Conservation (phyloP, 179 eudicot species). For the Actinidia arguta region DNA sequence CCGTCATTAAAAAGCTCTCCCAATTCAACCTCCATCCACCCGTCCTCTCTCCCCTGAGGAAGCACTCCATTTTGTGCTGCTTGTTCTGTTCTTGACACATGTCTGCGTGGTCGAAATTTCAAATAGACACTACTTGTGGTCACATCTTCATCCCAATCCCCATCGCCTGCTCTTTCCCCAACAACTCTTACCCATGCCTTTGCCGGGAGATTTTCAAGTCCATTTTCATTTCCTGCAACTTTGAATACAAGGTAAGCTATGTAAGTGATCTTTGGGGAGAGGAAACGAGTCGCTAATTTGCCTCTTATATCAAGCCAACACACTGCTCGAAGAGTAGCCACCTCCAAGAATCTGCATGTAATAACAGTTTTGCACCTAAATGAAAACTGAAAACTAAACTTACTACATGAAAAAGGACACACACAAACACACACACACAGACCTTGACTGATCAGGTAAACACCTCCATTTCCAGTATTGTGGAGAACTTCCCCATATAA, state of each 20-base stretch:
- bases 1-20: constrained; percentile 20
- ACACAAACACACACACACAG: no score
- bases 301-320: constrained; percentile 67
- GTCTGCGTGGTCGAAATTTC: not conserved
- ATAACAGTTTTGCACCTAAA: not conserved
- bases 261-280: constrained; percentile 51
- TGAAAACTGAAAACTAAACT: no score
- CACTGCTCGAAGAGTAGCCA: constrained; percentile 47
- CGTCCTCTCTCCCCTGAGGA: not conserved
- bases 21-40: not conserved
- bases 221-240: constrained; percentile 22
- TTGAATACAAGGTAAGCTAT: constrained; percentile 60
- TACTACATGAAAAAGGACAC: no score
- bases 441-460: not conserved
- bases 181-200: constrained; percentile 32
- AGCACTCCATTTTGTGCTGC: not conserved
- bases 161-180: constrained; percentile 15
- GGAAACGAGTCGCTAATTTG: constrained; percentile 30
- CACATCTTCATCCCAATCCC: not conserved
- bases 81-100: not conserved
- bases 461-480: not conserved
- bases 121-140: constrained; percentile 1
- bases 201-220: constrained; percentile 38
- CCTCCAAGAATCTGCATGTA: constrained; percentile 56
- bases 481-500: not conserved